Base-by-base conservation (phyloP, 257 asterid species). In the Lavandula angustifolia region DNA sequence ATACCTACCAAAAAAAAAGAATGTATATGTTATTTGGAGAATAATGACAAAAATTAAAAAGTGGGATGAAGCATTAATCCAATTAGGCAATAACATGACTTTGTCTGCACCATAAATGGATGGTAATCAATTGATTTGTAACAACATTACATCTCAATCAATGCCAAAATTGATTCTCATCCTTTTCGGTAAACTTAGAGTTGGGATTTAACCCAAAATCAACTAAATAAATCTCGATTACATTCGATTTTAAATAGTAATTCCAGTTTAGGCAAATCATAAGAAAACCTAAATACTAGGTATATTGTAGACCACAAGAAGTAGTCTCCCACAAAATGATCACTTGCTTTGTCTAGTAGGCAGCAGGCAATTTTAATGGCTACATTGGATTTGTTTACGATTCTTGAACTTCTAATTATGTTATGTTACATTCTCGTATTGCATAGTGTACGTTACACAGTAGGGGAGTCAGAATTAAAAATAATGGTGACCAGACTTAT, bases 321-420 rank as follows among this genome's bases (percentile, higher is more conserved):
- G 41, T 67, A 33, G 47, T 67, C 57, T 62, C 7, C 13, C 7
- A 61, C 53, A 80, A 69, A 64, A 73, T 81, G 77, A 77, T 81
- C 78, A 79, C 42, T 50, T 35, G 18, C 62, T 72, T 79, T 79
- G 87, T 80, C 92, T 10, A 59, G 72, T 66, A 16, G 70, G 78
- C 73, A 70, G 75, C 77, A 74, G 43, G 66, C 87, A 80, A 53
- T 37, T 73, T 53, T 66, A 67, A 46, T 68, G 76, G 63, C 81
- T 79, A 72, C 62, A 51, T 64, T 51, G 18, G 51, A 50, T 41
- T 44, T 63, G 52, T 22, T 22, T 22, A 22, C 2, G 27, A 22
- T 22, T 22, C 27, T 22, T 22, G 27, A 22, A 22, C 27, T 22
- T 22, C 27, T 22, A 22, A 22, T 22, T 22, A 22, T 22, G 27